Conservation (phyloP, 2,329 filamentous ascomycete genomes). For the Claviceps pazoutovae region DNA sequence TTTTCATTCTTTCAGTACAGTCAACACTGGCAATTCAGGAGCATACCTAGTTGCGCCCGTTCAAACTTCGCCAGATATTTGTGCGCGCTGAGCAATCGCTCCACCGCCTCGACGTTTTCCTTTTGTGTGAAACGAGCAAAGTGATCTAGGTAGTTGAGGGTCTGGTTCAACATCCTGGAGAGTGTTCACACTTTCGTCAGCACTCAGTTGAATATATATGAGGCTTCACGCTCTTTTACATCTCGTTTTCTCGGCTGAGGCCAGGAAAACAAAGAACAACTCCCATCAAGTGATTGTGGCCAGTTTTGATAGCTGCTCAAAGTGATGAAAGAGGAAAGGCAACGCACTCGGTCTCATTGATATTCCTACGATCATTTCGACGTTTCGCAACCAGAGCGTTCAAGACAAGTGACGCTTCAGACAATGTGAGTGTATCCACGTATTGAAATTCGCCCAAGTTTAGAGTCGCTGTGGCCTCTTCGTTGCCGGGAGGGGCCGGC, state of each 20-base stretch:
- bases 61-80: constrained; percentile 82
- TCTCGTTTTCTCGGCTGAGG: background rate
- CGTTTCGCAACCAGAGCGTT: constrained; percentile 77
- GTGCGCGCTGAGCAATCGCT: constrained; percentile 68
- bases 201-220: background rate
- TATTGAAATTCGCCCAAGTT: constrained; percentile 88
- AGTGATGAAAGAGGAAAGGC: background rate
- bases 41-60: constrained; percentile 72
- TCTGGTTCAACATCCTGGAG: constrained; percentile 64
- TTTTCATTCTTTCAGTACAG: background rate
- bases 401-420: constrained; percentile 82
- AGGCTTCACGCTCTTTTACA: background rate
- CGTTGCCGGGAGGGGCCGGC: constrained; percentile 59
- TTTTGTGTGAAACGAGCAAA: constrained; percentile 94
- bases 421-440: constrained; percentile 82
- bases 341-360: constrained; percentile 70
- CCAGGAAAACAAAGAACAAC: background rate
- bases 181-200: constrained; percentile 4
- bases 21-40: background rate
- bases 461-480: constrained; percentile 70
- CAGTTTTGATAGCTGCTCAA: background rate
- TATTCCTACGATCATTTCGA: constrained; percentile 63
- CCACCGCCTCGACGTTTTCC: constrained; percentile 88
- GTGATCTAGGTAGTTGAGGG: constrained; percentile 80
- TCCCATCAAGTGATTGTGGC: background rate